Conservation (phyloP, 352 stramenopile genomes). For the Plasmopara halstedii region DNA sequence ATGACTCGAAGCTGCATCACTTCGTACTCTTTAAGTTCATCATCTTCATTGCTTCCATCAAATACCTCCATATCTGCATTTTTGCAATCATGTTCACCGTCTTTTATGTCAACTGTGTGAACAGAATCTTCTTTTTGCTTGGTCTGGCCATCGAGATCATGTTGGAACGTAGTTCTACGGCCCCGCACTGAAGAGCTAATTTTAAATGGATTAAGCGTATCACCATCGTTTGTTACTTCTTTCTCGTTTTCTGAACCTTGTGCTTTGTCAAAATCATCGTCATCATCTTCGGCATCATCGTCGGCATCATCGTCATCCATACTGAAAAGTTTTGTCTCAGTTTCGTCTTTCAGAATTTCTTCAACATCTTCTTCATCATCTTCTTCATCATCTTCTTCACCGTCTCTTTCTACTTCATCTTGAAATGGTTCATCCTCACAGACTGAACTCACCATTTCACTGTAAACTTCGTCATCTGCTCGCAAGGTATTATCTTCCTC, state of each 20-base stretch:
- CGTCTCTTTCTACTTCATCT: conserved; percentile 31
- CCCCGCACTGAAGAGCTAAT: conserved; percentile 14
- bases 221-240: conserved; percentile 3
- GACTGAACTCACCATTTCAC: conserved; percentile 59
- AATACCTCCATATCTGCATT: conserved; percentile 25
- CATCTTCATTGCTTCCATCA: conserved; percentile 27
- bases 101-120: conserved; percentile 31
- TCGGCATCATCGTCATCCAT: too few species aligned
- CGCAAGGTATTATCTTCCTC: conserved; percentile 57
- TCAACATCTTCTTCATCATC: conserved; percentile 20
- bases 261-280: conserved; percentile 9
- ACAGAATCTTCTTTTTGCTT: conserved; percentile 19
- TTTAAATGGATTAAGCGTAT: conserved; percentile 10
- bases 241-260: conserved; percentile 12
- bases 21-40: conserved; percentile 52
- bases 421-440: conserved; percentile 50
- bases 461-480: conserved; percentile 75
- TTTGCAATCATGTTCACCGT: conserved; percentile 9
- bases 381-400: conserved; percentile 18
- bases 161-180: conserved; percentile 21
- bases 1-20: conserved; percentile 63
- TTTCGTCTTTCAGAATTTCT: conserved; percentile 17
- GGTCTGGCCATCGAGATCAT: conserved; percentile 19
- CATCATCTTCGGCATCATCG: conserved; percentile 8
- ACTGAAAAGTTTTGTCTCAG: conserved; percentile 43